These are phyloP conservation scores for Magnusiomyces paraingens DNA, from an alignment of 1,139 yeast genomes.

Conservation along the genomic window DNA sequence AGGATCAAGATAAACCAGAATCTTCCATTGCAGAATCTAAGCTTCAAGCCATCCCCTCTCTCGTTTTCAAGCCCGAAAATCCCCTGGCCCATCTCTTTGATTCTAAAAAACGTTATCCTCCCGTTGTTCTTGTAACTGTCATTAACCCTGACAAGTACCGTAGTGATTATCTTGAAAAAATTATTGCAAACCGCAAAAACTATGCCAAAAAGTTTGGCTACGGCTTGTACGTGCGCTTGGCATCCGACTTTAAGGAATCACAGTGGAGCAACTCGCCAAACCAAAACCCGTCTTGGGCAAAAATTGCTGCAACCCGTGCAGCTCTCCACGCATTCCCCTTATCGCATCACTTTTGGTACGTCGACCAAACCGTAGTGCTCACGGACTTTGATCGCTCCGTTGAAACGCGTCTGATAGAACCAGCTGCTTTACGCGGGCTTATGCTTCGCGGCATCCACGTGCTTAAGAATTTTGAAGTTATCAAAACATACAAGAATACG, in stretches of 20 bases:
- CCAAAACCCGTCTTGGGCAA: constrained; percentile 46
- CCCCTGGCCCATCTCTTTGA: too few species aligned
- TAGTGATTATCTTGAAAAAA: constrained; percentile 49
- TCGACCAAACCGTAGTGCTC: constrained; percentile 57
- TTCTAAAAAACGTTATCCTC: not conserved
- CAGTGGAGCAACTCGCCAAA: not conserved
- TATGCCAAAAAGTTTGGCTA: constrained; percentile 71
- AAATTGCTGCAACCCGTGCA: constrained; percentile 56
- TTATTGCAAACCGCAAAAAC: constrained; percentile 76
- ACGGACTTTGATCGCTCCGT: constrained; percentile 59
- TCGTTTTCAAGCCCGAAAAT: too few species aligned
- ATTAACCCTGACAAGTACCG: constrained; percentile 69
- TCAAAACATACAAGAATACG: constrained; percentile 62
- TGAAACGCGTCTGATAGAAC: constrained; percentile 46
- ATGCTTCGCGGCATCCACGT: constrained; percentile 63
- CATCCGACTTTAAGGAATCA: constrained; percentile 48
- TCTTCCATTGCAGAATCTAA: not conserved
- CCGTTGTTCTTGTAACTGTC: constrained; percentile 64
- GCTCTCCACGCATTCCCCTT: constrained; percentile 85
- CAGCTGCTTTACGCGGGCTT: constrained; percentile 47
- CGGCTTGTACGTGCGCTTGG: constrained; percentile 76
- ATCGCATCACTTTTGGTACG: constrained; percentile 77
- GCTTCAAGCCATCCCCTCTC: too few species aligned
- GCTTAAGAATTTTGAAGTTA: constrained; percentile 58
- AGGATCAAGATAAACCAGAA: not conserved